Evolutionary conservation across 495 filamentous ascomycete genomes (phyloP), one percentile per base, ranked within the genome.

Genomic region (Neurospora sp.): DNA sequence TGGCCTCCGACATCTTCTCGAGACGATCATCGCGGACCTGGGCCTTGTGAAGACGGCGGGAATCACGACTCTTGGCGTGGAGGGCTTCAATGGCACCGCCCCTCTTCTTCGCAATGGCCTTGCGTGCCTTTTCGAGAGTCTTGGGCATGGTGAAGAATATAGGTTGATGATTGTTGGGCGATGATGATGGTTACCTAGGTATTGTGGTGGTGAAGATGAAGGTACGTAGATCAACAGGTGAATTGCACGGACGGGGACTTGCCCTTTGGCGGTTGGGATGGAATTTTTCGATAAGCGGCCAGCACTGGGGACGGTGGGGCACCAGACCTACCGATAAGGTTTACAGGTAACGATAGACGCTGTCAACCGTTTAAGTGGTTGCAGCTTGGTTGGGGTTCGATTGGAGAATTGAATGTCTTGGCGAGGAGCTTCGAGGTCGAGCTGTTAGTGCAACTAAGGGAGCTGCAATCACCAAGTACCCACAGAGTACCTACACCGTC

Each of bases 31-130:
- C 92, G 78, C 94, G 86, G 54, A 88, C 86, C 72, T 86, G 86
- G 19, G 94, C 94, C 39, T 89, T 86, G 77, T 92, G 91, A 72
- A 98, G 82, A 62, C 90, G 88, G 76, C 90, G 89, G 10, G 86
- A 89, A 82, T 96, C 92, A 73, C 94, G 86, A 78, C 92, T 96
- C 80, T 92, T 92, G 78, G 93, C 90, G 79, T 98, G 93, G 17
- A 98, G 85, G 17, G 90, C 86, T 31, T 88, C 87, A 70, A 91
- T 85, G 19, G 85, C 85, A 19, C 88, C 89, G 70, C 88, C 88
- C 82, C 92, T 92, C 83, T 91, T 91, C 84, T 94, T 94, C 28
- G 88, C 80, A 69, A 97, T 92, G 73, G 93, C 89, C 84, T 97
- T 98, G 72, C 92, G 90, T 43, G 94, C 90, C 77, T 94, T 97